A percentile compares a stretch with the other conserved stretches of the same genome.
These are phyloP conservation scores for Entomophthora muscae DNA, from an alignment of 371 early-diverging fungal species.

Conservation along the genomic window DNA sequence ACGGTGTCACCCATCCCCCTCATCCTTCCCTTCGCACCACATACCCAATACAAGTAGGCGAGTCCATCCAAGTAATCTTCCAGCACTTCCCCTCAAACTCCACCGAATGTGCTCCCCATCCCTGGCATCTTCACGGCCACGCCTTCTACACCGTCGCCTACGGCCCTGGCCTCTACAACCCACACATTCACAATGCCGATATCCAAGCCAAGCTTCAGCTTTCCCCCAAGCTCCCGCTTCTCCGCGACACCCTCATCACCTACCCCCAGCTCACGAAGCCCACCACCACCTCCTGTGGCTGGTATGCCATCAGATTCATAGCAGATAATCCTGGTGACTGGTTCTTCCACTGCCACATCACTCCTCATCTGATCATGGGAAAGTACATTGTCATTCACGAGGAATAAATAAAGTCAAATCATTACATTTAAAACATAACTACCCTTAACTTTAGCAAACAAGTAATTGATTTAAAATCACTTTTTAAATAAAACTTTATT, in stretches of 20 bases:
- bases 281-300: neutral
- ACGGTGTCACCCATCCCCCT: neutral
- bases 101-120: neutral
- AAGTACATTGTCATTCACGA: constrained; percentile 10
- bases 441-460: too few species aligned
- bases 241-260: constrained; percentile 2
- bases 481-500: too few species aligned
- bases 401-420: too few species aligned
- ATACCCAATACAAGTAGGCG: neutral
- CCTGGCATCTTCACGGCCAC: constrained; percentile 6
- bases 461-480: too few species aligned
- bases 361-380: constrained; percentile 27
- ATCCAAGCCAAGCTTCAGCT: neutral
- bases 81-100: neutral
- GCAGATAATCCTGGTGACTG: constrained; percentile 27
- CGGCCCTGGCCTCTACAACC: neutral
- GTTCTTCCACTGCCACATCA: constrained; percentile 28
- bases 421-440: too few species aligned
- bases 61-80: neutral
- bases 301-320: constrained; percentile 5
- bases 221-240: neutral
- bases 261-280: neutral
- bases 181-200: neutral
- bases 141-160: neutral
- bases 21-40: neutral